Evolutionary conservation across 2,329 filamentous ascomycete genomes (phyloP).

Genomic region (Cercospora berteroae): DNA sequence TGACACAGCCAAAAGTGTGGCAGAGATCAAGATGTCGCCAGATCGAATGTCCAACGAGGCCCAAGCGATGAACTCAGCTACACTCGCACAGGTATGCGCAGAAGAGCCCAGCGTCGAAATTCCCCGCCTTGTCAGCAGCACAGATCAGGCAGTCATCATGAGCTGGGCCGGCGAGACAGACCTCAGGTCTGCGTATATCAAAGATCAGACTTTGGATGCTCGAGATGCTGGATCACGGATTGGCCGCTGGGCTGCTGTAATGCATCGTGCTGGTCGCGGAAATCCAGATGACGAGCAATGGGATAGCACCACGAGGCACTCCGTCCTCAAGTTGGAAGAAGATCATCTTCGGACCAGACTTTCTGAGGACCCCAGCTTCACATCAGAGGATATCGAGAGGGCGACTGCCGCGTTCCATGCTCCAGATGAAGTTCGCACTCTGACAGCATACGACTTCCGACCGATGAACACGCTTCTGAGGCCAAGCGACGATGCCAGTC

Average conservation of each 20-base stretch:
- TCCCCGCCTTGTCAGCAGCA: constrained; percentile 3
- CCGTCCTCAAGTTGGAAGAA: not conserved
- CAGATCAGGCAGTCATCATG: constrained; percentile 14
- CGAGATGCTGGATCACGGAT: not conserved
- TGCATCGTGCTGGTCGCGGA: not conserved
- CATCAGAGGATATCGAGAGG: not conserved
- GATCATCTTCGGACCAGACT: not conserved
- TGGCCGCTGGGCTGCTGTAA: not conserved
- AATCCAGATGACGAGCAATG: not conserved
- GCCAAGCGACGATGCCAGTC: not conserved
- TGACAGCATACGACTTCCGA: not conserved
- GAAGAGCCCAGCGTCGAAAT: constrained; percentile 13
- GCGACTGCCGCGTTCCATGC: not conserved
- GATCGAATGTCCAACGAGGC: constrained; percentile 11
- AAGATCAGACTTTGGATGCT: constrained; percentile 6
- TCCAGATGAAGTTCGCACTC: not conserved
- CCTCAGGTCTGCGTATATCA: constrained; percentile 2
- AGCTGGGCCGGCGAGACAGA: constrained; percentile 12
- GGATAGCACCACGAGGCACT: not conserved
- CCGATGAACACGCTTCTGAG: not conserved
- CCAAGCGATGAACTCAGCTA: constrained; percentile 1
- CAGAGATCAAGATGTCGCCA: constrained; percentile 3
- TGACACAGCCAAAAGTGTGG: constrained; percentile 1
- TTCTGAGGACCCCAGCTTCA: not conserved
- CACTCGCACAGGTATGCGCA: not conserved